These are phyloP conservation scores for Ilex paraguariensis DNA, from an alignment of 305 asterid genomes.

Conservation along the genomic window DNA sequence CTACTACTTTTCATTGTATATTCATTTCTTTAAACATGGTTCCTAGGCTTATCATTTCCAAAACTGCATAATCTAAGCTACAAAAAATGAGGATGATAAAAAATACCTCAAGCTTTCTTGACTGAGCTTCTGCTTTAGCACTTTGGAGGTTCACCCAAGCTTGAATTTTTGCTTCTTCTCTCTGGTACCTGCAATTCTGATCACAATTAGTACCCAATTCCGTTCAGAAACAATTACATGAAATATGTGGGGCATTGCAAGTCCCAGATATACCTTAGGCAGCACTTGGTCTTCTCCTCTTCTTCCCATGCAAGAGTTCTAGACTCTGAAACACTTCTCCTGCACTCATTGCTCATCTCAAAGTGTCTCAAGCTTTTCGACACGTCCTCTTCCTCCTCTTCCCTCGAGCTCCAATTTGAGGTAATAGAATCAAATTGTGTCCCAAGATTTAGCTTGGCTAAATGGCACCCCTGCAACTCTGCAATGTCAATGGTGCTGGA, in stretches of 20 bases:
- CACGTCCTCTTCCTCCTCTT: slow-evolving; percentile 93
- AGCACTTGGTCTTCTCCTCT: slow-evolving; percentile 71
- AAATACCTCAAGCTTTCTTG: slow-evolving; percentile 90
- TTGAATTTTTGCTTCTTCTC: slow-evolving; percentile 94
- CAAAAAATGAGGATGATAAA: neutral
- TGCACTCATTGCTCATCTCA: slow-evolving; percentile 61
- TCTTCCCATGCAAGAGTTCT: slow-evolving; percentile 66
- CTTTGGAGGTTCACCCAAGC: slow-evolving; percentile 95
- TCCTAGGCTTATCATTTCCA: neutral
- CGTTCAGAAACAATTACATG: neutral
- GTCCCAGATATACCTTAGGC: slow-evolving; percentile 48
- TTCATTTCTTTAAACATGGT: too few species aligned
- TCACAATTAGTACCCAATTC: neutral
- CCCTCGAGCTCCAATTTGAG: slow-evolving; percentile 86
- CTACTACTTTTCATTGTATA: too few species aligned
- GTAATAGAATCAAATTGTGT: slow-evolving; percentile 45
- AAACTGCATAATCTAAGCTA: neutral
- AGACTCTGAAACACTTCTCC: slow-evolving; percentile 57
- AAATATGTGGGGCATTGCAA: neutral
- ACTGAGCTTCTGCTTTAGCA: slow-evolving; percentile 96
- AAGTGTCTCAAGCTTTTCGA: slow-evolving; percentile 95
- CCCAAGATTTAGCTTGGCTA: slow-evolving; percentile 64
- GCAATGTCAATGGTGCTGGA: slow-evolving; percentile 41
- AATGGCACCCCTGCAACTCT: slow-evolving; percentile 65
- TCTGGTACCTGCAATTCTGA: slow-evolving; percentile 56